Conservation (phyloP, 495 filamentous ascomycete species). For the Aspergillus ellipticus region DNA sequence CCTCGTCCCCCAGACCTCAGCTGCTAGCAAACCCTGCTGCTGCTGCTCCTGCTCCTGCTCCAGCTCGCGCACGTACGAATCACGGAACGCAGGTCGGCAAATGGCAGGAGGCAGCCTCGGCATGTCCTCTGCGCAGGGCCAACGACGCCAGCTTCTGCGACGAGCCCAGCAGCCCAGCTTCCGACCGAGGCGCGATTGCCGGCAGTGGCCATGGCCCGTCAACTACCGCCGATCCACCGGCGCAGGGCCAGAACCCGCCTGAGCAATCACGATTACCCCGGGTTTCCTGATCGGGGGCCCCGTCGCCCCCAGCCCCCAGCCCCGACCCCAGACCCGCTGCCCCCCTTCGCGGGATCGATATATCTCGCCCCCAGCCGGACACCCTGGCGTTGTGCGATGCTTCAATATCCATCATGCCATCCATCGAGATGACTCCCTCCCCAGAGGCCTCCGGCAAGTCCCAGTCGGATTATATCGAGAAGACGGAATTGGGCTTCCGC, state of each 20-base stretch:
- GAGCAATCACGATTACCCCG: no score
- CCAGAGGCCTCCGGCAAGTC: constrained; percentile 6
- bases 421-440: not conserved
- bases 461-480: constrained; percentile 23
- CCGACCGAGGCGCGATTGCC: not conserved
- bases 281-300: not conserved
- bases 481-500: constrained; percentile 15
- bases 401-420: constrained; percentile 5
- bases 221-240: constrained; percentile 2
- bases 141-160: no score
- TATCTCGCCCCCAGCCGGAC: not conserved
- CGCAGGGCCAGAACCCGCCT: not conserved
- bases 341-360: not conserved
- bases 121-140: no score
- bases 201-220: not conserved
- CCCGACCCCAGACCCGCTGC: not conserved
- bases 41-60: no score
- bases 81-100: not conserved
- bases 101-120: not conserved
- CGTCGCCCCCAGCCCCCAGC: not conserved
- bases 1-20: no score
- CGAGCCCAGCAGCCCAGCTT: no score
- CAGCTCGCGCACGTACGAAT: no score
- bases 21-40: no score
- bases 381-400: no score